These are phyloP conservation scores for Aspergillus carlsbadensis DNA, from an alignment of 495 filamentous ascomycete genomes.

Conservation along the genomic window DNA sequence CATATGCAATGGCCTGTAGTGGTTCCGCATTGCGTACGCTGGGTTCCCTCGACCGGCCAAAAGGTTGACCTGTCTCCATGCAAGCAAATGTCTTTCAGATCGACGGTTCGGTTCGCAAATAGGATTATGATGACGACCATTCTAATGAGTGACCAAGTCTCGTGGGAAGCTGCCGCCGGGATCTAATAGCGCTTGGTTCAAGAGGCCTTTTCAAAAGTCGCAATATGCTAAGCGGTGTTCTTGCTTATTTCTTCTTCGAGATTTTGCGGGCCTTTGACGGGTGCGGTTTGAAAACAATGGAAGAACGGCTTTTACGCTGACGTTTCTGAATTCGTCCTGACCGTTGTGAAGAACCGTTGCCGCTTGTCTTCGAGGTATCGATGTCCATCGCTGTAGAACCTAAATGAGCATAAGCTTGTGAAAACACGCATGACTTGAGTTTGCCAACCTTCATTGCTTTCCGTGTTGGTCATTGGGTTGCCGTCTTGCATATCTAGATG, in stretches of 20 bases:
- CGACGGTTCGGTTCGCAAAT: no score
- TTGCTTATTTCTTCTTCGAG: constrained; percentile 32
- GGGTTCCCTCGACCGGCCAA: no score
- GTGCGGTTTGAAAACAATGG: constrained; percentile 42
- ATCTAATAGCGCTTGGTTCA: no score
- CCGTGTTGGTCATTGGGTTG: constrained; percentile 15
- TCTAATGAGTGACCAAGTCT: no score
- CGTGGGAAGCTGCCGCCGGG: no score
- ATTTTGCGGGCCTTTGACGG: constrained; percentile 29
- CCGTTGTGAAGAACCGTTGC: constrained; percentile 26
- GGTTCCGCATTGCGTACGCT: no score
- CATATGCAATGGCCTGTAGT: no score
- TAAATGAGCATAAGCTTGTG: neutral
- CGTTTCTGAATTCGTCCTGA: constrained; percentile 40
- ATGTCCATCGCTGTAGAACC: constrained; percentile 41
- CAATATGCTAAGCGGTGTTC: no score
- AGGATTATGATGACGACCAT: no score
- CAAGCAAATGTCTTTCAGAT: no score
- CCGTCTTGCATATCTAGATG: constrained; percentile 19
- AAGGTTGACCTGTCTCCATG: no score
- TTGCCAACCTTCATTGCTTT: constrained; percentile 26
- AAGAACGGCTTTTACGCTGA: constrained; percentile 39
- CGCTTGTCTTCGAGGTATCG: constrained; percentile 23
- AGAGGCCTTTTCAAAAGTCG: no score
- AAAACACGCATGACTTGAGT: neutral